Percentiles rank a stretch among this genome's conserved stretches.
Evolutionary conservation across 1,139 yeast genomes (phyloP).

Genomic region (Arxiozyma slooffiae): DNA sequence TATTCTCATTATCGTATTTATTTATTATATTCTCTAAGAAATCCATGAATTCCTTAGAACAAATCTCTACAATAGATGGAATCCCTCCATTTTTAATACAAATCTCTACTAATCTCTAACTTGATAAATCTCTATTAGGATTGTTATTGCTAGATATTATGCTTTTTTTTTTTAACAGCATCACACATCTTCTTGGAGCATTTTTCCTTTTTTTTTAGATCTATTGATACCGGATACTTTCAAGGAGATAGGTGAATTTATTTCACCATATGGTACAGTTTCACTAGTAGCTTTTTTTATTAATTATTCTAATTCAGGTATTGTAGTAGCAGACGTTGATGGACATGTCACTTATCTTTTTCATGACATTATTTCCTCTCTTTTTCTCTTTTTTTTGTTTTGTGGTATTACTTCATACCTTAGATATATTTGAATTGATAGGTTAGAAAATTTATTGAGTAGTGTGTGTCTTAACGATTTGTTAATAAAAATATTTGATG

Average conservation of each 20-base stretch:
- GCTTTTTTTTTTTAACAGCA: slow-evolving; percentile 66
- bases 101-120: slow-evolving; percentile 69
- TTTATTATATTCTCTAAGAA: slow-evolving; percentile 41
- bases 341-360: too few relatives aligned
- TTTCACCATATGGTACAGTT: slow-evolving; percentile 82
- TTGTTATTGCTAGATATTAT: slow-evolving; percentile 48
- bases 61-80: slow-evolving; percentile 70
- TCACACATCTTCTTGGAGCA: slow-evolving; percentile 78
- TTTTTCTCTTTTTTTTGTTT: too few relatives aligned
- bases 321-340: slow-evolving; percentile 25
- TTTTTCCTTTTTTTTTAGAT: slow-evolving; percentile 73
- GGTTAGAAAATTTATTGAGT: too few relatives aligned
- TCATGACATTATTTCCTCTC: too few relatives aligned
- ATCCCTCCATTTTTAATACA: slow-evolving; percentile 91
- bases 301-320: slow-evolving; percentile 49
- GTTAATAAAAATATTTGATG: too few relatives aligned
- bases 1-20: slow-evolving; percentile 25
- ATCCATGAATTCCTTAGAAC: slow-evolving; percentile 82
- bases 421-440: too few relatives aligned
- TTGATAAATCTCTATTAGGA: slow-evolving; percentile 68
- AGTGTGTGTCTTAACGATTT: too few relatives aligned
- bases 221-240: slow-evolving; percentile 85
- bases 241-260: slow-evolving; percentile 59
- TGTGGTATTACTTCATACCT: too few relatives aligned
- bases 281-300: slow-evolving; percentile 79